Conservation (phyloP, 2,329 filamentous ascomycete species). For the Capronia epimyces region DNA sequence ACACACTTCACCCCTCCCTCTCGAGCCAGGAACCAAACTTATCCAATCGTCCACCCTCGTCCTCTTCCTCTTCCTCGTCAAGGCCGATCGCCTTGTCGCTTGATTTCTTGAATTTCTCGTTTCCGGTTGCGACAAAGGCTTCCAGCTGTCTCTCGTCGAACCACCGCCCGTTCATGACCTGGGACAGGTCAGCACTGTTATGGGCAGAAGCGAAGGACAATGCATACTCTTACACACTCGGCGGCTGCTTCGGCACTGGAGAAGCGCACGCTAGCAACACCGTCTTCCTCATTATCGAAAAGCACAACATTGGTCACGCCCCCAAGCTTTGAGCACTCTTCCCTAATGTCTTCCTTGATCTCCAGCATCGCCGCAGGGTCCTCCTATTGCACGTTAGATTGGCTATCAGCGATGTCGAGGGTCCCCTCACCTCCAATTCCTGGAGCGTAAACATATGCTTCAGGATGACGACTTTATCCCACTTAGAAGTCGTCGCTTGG, state of each 20-base stretch:
- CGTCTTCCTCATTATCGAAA: slow-evolving; percentile 79
- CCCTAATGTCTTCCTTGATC: slow-evolving; percentile 89
- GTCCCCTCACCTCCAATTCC: slow-evolving; percentile 59
- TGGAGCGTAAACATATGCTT: slow-evolving; percentile 88
- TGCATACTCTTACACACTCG: slow-evolving; percentile 58
- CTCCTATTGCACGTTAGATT: slow-evolving; percentile 44
- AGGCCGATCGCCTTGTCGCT: slow-evolving; percentile 42
- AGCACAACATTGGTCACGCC: slow-evolving; percentile 85
- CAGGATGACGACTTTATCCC: slow-evolving; percentile 78
- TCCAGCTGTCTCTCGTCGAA: slow-evolving; percentile 69
- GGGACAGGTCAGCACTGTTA: background rate
- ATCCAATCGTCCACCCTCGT: slow-evolving; percentile 42
- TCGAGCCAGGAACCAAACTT: slow-evolving; percentile 47
- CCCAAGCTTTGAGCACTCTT: slow-evolving; percentile 82
- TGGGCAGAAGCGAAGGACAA: background rate
- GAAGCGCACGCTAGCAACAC: slow-evolving; percentile 82
- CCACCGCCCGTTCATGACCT: slow-evolving; percentile 70
- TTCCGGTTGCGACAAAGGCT: slow-evolving; percentile 65
- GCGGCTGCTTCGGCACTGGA: slow-evolving; percentile 62
- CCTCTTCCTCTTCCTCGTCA: slow-evolving; percentile 48
- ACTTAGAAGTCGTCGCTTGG: slow-evolving; percentile 53
- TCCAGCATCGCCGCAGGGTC: slow-evolving; percentile 78
- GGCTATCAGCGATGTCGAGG: background rate
- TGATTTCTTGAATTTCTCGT: slow-evolving; percentile 67
- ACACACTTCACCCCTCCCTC: slow-evolving; percentile 33